phyloP scores from a whole-genome alignment of 2,329 filamentous ascomycete species.

The Trichoderma hamatum region DNA sequence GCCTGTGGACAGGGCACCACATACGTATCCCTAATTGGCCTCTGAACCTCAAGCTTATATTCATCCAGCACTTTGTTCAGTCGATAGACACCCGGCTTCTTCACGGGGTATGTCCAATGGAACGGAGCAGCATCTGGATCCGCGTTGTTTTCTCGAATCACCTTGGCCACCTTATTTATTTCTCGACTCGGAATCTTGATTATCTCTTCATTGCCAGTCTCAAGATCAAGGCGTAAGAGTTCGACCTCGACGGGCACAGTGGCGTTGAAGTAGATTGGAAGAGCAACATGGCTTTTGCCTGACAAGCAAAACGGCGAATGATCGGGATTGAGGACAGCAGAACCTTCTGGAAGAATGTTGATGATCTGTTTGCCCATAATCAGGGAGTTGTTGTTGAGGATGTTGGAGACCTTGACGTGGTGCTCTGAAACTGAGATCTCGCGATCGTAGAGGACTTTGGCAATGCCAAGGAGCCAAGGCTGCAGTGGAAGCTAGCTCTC shows the following conservation, averaged over 20 bases:
- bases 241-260: slow-evolving; percentile 88
- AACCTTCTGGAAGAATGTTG: slow-evolving; percentile 95
- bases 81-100: slow-evolving; percentile 85
- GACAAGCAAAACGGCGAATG: slow-evolving; percentile 81
- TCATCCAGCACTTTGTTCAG: slow-evolving; percentile 86
- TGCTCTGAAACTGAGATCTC: slow-evolving; percentile 93
- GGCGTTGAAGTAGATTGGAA: slow-evolving; percentile 93
- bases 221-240: slow-evolving; percentile 82
- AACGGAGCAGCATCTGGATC: slow-evolving; percentile 65
- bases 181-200: slow-evolving; percentile 76
- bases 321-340: slow-evolving; percentile 84
- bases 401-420: slow-evolving; percentile 82
- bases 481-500: slow-evolving; percentile 67
- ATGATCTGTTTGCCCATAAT: slow-evolving; percentile 97
- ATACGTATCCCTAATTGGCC: slow-evolving; percentile 73
- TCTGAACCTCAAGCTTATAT: slow-evolving; percentile 89
- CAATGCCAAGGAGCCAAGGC: slow-evolving; percentile 70
- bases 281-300: slow-evolving; percentile 59
- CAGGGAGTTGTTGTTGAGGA: slow-evolving; percentile 88
- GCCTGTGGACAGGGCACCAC: slow-evolving; percentile 86
- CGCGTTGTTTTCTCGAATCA: slow-evolving; percentile 65
- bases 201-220: slow-evolving; percentile 77
- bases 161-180: slow-evolving; percentile 72
- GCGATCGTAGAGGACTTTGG: slow-evolving; percentile 85
- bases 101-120: slow-evolving; percentile 72